Base-by-base conservation (phyloP, 1,284 basidiomycete genomes). In the Entoloma clypeatum region DNA sequence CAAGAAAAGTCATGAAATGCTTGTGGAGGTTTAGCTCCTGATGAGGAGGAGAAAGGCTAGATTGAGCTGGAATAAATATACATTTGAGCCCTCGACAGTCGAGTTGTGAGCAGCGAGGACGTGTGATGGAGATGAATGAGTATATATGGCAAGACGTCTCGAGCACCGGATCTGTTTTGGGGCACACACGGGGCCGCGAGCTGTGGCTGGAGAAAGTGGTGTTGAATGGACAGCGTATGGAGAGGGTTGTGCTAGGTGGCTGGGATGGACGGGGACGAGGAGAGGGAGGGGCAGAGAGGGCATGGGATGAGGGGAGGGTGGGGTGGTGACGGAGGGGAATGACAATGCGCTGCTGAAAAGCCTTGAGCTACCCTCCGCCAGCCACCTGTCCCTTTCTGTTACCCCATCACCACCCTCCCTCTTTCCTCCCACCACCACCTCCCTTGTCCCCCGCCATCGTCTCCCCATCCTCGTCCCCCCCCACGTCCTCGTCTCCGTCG, bases 351-450 rank as follows among this genome's bases (percentile, higher is more conserved):
- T 43, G 48, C 45, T 50, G 45, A 40, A 50, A 41, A 51, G 47
- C 50, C 60, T 57, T n/a, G n/a, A n/a, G n/a, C n/a, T 55, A 53
- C 60, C 62, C 59, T 63, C 63, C 60, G 56, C 60, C 63, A 65
- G 64, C 67, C 65, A 67, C 67, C 65, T 68, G 66, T 67, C 67
- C 67, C 65, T 66, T 69, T 65, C 64, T 64, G 64, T 61, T 61
- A 60, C 51, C 59, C 62, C 65, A 67, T 65, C 62, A 63, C 47
- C 48, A 53, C 51, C 56, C 50, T 60, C 59, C 58, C 59, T 60
- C 61, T 59, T 62, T 61, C 56, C 58, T 61, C 59, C 61, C 62
- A 60, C 59, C 56, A 61, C 50, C 39, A 50, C 36, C 36, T 33
- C 30, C 44, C 29, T 19, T 43, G 41, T 43, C 54, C 49, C 46